Percentiles rank a stretch among this genome's conserved stretches.
Conservation (phyloP, 1,284 basidiomycete genomes). For the Rhizopogon parksii region DNA sequence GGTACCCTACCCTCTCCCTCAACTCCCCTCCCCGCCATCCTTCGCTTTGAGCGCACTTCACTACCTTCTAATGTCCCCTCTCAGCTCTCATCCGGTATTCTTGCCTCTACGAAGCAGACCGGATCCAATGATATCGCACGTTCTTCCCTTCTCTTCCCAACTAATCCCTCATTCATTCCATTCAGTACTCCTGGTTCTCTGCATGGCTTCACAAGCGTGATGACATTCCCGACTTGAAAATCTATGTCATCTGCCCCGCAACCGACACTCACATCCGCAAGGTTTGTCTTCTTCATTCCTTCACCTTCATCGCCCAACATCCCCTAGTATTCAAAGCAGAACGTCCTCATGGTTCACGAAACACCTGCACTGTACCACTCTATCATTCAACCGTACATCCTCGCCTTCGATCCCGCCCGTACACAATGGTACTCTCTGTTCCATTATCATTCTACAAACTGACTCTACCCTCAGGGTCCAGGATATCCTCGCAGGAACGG, state of each 20-base stretch:
- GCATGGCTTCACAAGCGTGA: conserved; percentile 31
- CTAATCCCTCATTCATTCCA: background rate
- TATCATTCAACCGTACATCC: conserved; percentile 76
- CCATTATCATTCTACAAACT: background rate
- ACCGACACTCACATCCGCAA: conserved; percentile 81
- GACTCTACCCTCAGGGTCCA: conserved; percentile 57
- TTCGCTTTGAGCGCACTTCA: conserved; percentile 55
- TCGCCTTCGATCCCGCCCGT: conserved; percentile 62
- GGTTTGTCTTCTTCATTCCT: conserved; percentile 27
- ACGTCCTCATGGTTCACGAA: conserved; percentile 68
- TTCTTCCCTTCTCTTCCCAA: background rate
- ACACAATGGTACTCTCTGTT: conserved; percentile 64
- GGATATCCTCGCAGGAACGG: conserved; percentile 76
- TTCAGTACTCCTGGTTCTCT: conserved; percentile 38
- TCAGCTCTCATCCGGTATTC: conserved; percentile 14
- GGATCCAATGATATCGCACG: conserved; percentile 45
- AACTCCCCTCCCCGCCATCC: conserved; percentile 37
- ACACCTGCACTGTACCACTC: conserved; percentile 67
- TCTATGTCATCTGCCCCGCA: conserved; percentile 77
- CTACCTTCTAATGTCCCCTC: conserved; percentile 33
- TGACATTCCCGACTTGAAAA: conserved; percentile 41
- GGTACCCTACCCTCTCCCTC: conserved; percentile 21
- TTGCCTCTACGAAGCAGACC: conserved; percentile 31
- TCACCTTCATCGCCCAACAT: background rate
- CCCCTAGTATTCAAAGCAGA: conserved; percentile 73